Base-by-base conservation (phyloP, 2,329 filamentous ascomycete species). In the Aureobasidium sp. region DNA sequence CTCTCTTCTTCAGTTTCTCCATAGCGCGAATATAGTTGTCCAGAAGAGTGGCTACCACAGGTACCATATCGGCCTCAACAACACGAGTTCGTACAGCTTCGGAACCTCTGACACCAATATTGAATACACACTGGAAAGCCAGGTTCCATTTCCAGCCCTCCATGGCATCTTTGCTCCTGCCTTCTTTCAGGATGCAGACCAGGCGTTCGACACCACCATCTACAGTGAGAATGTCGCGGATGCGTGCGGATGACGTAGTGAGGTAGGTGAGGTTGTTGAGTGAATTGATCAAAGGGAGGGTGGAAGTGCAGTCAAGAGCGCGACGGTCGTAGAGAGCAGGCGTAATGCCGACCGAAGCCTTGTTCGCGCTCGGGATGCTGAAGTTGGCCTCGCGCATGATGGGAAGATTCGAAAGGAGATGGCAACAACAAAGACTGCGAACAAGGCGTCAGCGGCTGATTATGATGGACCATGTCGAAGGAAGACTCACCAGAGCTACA, bases 71-170 rank as follows among this genome's bases (percentile, higher is more conserved):
- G 66, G 94, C 94, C 78, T 99, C 94, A 58, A 99, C 94, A 2
- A 99, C 93, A 67, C 94, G 84, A 63, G 94, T 97, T 68, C 94
- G 86, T 64, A 99, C 94, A 68, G 85, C 87, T 78, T 99, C 94
- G 13, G 94, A 97, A 64, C 94, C 94, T 68, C 94, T 86, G 64
- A 99, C 93, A 62, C 94, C 94, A 72, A 99, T 97, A 76, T 99
- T 99, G 73, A 99, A 94, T 67, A 97, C 92, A 75, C 94, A 99
- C 77, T 97, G 94, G 75, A 99, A 99, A 59, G 94, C 94, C 66
- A 99, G 83, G 72, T 97, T 99, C 94, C 94, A 99, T 78, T 97
- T 97, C 94, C 94, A 99, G 90, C 96, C 96, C 75, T 97, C 93
- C 93, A 97, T 97, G 87, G 97, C 88, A 74, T 99, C 93, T 77